These are phyloP conservation scores for Phylloporus scabripes DNA, from an alignment of 768 basidiomycete species.

Conservation along the genomic window DNA sequence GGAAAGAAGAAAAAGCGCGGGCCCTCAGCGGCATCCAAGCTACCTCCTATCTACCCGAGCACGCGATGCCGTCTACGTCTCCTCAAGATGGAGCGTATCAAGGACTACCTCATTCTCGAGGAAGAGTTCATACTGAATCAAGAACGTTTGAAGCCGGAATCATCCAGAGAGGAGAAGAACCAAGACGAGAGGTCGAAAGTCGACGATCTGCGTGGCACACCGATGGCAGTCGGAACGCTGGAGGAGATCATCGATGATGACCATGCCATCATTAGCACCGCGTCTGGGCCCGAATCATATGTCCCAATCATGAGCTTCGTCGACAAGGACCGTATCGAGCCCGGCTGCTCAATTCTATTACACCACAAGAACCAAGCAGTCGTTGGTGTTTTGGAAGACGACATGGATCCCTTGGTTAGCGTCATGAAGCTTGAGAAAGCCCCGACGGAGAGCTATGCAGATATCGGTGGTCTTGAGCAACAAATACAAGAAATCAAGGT, in stretches of 20 bases:
- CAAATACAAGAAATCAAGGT: constrained; percentile 99
- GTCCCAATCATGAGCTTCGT: constrained; percentile 97
- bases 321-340: constrained; percentile 96
- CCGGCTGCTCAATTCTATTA: constrained; percentile 88
- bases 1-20: constrained; percentile 95
- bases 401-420: constrained; percentile 91
- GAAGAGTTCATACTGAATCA: constrained; percentile 94
- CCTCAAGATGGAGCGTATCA: constrained; percentile 95
- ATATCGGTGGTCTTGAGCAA: constrained; percentile 92
- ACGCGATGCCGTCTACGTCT: constrained; percentile 93
- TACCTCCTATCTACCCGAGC: constrained; percentile 89
- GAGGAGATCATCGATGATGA: constrained; percentile 98
- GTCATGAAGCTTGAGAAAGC: constrained; percentile 99
- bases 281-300: constrained; percentile 93
- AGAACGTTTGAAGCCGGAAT: constrained; percentile 83
- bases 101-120: constrained; percentile 94
- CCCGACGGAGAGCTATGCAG: constrained; percentile 97
- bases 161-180: constrained; percentile 88
- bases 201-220: constrained; percentile 90
- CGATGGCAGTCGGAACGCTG: constrained; percentile 97
- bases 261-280: constrained; percentile 96
- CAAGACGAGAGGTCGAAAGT: constrained; percentile 92
- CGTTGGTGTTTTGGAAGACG: constrained; percentile 93
- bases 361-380: constrained; percentile 96
- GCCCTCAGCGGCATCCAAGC: constrained; percentile 85